Evolutionary conservation across 495 filamentous ascomycete species (phyloP).

Genomic region (Oleoguttula mirabilis): DNA sequence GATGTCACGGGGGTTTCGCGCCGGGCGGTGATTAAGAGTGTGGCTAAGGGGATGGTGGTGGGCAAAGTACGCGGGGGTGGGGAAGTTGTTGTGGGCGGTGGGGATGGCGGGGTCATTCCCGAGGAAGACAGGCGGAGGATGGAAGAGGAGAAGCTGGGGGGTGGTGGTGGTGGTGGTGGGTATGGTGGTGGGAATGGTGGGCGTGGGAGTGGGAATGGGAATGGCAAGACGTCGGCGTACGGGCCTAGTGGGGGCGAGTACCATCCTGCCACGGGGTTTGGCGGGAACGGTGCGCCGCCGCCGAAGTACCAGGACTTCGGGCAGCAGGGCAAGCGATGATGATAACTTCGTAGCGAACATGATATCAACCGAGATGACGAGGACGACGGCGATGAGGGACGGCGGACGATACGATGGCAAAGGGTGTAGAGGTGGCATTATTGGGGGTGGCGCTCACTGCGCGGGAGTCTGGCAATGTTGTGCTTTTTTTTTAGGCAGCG

Average conservation of each 20-base stretch:
- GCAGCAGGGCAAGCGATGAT: too few relatives aligned
- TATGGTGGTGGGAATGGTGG: constrained; percentile 1
- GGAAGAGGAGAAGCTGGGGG: background rate
- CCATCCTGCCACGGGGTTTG: background rate
- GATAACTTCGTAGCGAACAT: too few relatives aligned
- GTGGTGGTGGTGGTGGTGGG: constrained; percentile 1
- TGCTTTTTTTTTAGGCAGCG: too few relatives aligned
- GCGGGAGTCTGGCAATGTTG: too few relatives aligned
- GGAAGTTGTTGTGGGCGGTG: constrained; percentile 73
- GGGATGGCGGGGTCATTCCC: constrained; percentile 49
- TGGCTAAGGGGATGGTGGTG: constrained; percentile 98
- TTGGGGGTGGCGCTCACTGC: too few relatives aligned
- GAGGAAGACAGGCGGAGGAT: constrained; percentile 17
- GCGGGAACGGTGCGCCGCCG: background rate
- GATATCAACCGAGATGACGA: too few relatives aligned
- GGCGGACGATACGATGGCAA: too few relatives aligned
- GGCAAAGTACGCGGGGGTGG: constrained; percentile 73
- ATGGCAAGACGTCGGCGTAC: background rate
- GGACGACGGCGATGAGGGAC: too few relatives aligned
- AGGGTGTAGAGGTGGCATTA: too few relatives aligned
- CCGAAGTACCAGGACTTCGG: background rate
- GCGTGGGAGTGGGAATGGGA: too few relatives aligned
- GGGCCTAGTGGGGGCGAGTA: background rate
- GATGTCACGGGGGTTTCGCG: constrained; percentile 86
- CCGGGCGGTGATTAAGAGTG: constrained; percentile 75